Evolutionary conservation across 148 eudicot species (phyloP).

Genomic region (Talinum fruticosum): DNA sequence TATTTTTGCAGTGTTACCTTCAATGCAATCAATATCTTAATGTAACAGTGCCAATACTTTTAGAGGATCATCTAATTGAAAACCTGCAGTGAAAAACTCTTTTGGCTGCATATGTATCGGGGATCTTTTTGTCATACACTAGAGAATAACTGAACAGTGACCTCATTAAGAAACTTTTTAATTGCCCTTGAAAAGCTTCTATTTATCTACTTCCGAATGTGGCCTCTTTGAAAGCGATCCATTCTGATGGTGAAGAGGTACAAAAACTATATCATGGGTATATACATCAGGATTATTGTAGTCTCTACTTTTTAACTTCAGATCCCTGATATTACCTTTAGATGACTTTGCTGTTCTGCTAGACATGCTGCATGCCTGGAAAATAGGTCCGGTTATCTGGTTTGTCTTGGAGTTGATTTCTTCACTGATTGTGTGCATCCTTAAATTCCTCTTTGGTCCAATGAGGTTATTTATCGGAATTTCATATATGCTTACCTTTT

Average conservation of each 20-base stretch:
- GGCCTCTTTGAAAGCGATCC: neutral
- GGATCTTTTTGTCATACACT: neutral
- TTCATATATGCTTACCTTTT: neutral
- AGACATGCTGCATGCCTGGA: too few relatives aligned
- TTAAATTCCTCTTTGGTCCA: neutral
- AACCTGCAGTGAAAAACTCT: neutral
- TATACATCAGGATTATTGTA: neutral
- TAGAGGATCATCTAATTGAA: neutral
- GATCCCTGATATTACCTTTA: neutral
- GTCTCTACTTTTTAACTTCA: neutral
- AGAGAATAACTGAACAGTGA: constrained; percentile 10
- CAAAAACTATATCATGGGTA: neutral
- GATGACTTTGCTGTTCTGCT: neutral
- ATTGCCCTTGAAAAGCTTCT: neutral
- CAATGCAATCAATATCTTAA: neutral
- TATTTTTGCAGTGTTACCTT: neutral
- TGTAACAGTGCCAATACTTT: neutral
- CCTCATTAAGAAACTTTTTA: neutral
- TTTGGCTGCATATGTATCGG: neutral
- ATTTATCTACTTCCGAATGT: neutral
- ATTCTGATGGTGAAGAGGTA: neutral
- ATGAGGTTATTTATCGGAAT: neutral
- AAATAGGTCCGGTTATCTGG: neutral
- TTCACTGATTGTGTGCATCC: neutral
- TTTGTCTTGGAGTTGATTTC: neutral